phyloP scores from a whole-genome alignment of 208 protist genomes.

The Wallacemonas rigidus region DNA sequence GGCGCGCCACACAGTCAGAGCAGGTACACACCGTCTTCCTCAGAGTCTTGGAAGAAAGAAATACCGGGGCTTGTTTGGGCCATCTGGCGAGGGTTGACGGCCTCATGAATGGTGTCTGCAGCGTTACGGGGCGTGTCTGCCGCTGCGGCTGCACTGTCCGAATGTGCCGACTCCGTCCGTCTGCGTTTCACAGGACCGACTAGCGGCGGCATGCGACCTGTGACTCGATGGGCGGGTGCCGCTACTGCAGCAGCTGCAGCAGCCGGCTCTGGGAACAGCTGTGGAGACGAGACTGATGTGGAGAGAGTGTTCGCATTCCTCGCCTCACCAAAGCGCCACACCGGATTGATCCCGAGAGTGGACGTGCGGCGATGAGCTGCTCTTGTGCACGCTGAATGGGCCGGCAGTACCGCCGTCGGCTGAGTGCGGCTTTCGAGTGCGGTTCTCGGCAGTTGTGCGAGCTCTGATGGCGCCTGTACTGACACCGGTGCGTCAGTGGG shows the following conservation, averaged over 20 bases:
- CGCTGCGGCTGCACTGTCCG: too few species aligned
- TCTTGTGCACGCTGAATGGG: too few species aligned
- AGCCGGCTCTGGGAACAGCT: conserved; percentile 6
- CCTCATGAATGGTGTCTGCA: too few species aligned
- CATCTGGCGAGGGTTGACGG: background rate
- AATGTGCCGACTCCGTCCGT: background rate
- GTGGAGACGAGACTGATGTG: background rate
- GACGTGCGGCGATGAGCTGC: background rate
- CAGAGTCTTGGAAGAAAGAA: conserved; percentile 9
- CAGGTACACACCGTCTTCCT: conserved; percentile 33
- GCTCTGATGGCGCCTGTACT: background rate
- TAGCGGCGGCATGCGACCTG: background rate
- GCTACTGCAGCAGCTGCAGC: background rate
- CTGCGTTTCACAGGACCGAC: background rate
- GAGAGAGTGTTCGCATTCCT: background rate
- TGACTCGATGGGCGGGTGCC: background rate
- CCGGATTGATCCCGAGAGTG: background rate
- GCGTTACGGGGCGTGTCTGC: too few species aligned
- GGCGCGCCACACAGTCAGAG: conserved; percentile 16
- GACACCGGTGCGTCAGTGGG: background rate
- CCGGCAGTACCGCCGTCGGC: too few species aligned
- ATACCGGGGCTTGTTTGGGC: background rate
- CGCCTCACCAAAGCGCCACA: background rate
- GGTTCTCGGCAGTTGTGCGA: too few species aligned
- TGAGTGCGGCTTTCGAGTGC: too few species aligned